Conservation (phyloP, 1,284 basidiomycete species). For the Ganoderma leucocontextum region DNA sequence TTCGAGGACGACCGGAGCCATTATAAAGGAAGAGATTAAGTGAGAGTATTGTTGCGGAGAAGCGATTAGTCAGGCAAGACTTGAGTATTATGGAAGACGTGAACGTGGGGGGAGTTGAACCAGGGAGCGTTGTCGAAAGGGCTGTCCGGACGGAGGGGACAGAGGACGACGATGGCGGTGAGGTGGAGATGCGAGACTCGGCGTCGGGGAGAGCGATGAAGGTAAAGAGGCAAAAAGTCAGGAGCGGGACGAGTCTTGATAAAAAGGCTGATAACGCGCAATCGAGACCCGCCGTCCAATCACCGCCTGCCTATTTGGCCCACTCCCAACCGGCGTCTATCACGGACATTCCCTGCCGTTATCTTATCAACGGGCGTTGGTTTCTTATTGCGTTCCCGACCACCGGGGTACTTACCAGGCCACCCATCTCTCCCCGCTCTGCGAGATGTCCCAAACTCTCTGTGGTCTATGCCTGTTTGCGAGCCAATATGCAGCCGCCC, state of each 20-base stretch:
- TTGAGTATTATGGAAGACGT: conserved; percentile 8
- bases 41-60: conserved; percentile 27
- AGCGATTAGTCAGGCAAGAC: conserved; percentile 26
- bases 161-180: conserved; percentile 21
- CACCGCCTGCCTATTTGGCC: conserved; percentile 28
- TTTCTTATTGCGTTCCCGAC: background rate
- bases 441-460: background rate
- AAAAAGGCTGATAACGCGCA: conserved; percentile 35
- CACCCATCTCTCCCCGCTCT: background rate
- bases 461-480: background rate
- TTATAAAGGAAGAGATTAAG: conserved; percentile 35
- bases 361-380: conserved; percentile 18
- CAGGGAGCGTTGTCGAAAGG: conserved; percentile 16
- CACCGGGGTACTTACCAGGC: no score
- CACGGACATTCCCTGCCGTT: conserved; percentile 16
- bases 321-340: conserved; percentile 28
- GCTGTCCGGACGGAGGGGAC: conserved; percentile 14
- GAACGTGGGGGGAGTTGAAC: background rate
- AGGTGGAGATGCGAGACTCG: conserved; percentile 21
- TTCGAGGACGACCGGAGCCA: conserved; percentile 43
- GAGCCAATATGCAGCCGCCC: background rate
- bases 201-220: conserved; percentile 32
- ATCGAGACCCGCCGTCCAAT: conserved; percentile 28
- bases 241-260: conserved; percentile 33
- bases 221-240: conserved; percentile 35